These are phyloP conservation scores for Diaporthe citriasiana DNA, from an alignment of 2,329 filamentous ascomycete genomes.

Conservation along the genomic window DNA sequence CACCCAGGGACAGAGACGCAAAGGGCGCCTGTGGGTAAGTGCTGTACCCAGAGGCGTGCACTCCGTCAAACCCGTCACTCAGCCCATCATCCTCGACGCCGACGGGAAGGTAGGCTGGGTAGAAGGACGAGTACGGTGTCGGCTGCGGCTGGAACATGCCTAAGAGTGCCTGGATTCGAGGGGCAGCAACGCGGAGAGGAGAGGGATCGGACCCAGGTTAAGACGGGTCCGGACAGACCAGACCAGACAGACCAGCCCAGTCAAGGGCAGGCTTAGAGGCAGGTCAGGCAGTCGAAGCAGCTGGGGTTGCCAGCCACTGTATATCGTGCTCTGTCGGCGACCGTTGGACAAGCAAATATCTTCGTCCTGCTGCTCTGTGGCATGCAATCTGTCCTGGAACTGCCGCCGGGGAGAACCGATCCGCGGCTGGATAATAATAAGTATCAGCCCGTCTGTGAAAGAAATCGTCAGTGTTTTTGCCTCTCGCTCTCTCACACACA, in stretches of 20 bases:
- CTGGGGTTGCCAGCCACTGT: slow-evolving; percentile 7
- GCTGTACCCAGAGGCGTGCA: slow-evolving; percentile 42
- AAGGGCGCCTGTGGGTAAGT: slow-evolving; percentile 44
- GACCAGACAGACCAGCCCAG: slow-evolving; percentile 15
- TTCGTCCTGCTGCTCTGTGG: slow-evolving; percentile 12
- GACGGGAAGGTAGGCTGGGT: slow-evolving; percentile 11
- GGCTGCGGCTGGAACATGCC: slow-evolving; percentile 71
- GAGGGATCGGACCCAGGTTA: not conserved
- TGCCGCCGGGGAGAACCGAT: slow-evolving; percentile 16
- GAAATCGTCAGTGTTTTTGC: slow-evolving; percentile 29
- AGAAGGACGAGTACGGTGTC: slow-evolving; percentile 60
- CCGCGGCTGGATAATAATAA: slow-evolving; percentile 21
- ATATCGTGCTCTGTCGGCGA: not conserved
- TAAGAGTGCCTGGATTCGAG: slow-evolving; percentile 30
- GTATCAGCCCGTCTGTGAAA: slow-evolving; percentile 17
- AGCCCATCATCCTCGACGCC: slow-evolving; percentile 59
- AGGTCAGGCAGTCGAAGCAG: not conserved
- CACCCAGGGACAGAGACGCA: slow-evolving; percentile 19
- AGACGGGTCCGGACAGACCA: slow-evolving; percentile 4
- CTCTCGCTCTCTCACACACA: slow-evolving; percentile 20
- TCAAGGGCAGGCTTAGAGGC: slow-evolving; percentile 1
- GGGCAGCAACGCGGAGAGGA: not conserved
- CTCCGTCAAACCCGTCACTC: slow-evolving; percentile 41
- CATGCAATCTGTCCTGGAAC: slow-evolving; percentile 16
- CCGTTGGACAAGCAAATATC: slow-evolving; percentile 33